Evolutionary conservation across 345 rosid genomes (phyloP).

Genomic region (Gossypium mustelinum): DNA sequence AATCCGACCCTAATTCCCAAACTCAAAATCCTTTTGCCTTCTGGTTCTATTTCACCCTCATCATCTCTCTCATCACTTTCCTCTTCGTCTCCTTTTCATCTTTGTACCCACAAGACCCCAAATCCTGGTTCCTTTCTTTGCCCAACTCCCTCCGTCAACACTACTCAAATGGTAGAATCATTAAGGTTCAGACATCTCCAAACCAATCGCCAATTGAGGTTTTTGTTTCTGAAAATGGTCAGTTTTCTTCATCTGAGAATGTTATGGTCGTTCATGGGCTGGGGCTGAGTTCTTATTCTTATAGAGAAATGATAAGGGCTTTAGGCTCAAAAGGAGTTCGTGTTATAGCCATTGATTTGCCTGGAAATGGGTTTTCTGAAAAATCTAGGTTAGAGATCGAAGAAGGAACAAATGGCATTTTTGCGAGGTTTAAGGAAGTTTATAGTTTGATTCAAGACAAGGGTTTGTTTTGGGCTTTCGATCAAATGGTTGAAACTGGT

Average conservation of each 20-base stretch:
- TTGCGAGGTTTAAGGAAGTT: conserved; percentile 59
- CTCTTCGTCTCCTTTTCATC: conserved; percentile 42
- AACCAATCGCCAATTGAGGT: conserved; percentile 52
- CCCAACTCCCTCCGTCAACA: conserved; percentile 68
- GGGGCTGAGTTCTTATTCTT: conserved; percentile 76
- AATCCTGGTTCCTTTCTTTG: conserved; percentile 78
- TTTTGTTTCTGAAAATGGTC: conserved; percentile 52
- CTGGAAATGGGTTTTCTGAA: conserved; percentile 93
- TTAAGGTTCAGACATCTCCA: conserved; percentile 59
- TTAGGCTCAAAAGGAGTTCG: conserved; percentile 63
- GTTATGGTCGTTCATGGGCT: conserved; percentile 70
- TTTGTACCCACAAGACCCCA: conserved; percentile 52
- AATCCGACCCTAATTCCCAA: conserved; percentile 26
- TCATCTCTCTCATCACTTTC: conserved; percentile 51
- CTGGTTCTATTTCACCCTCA: conserved; percentile 71
- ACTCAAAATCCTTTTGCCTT: conserved; percentile 54
- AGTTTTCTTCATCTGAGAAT: conserved; percentile 37
- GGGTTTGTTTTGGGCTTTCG: conserved; percentile 93
- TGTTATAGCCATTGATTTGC: conserved; percentile 76
- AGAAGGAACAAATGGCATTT: conserved; percentile 48
- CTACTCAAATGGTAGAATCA: conserved; percentile 67
- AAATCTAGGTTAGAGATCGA: conserved; percentile 51
- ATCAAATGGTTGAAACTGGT: conserved; percentile 87
- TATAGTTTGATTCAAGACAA: conserved; percentile 71
- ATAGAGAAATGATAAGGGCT: conserved; percentile 38